These are phyloP conservation scores for Fusarium abutilonis DNA, from an alignment of 2,329 filamentous ascomycete genomes.

Conservation along the genomic window DNA sequence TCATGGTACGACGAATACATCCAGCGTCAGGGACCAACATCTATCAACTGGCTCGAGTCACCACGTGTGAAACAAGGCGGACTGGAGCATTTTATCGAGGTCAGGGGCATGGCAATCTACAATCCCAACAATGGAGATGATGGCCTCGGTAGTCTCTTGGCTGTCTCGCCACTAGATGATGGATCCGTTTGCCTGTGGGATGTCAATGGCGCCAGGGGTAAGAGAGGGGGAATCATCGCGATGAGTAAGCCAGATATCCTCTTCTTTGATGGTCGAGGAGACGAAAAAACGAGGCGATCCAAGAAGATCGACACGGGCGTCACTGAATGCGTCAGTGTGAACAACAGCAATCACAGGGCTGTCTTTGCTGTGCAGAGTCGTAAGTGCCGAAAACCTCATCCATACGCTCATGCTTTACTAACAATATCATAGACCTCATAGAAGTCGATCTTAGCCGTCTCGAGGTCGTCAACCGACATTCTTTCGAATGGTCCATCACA, in stretches of 20 bases:
- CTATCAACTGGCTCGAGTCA: constrained; percentile 79
- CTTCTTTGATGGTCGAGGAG: constrained; percentile 62
- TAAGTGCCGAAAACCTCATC: constrained; percentile 51
- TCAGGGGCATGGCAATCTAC: constrained; percentile 77
- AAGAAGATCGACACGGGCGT: constrained; percentile 77
- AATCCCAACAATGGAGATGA: constrained; percentile 62
- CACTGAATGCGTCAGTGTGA: constrained; percentile 84
- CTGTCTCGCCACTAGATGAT: constrained; percentile 83
- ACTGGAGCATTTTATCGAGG: constrained; percentile 66
- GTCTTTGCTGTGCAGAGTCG: constrained; percentile 83
- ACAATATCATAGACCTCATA: constrained; percentile 63
- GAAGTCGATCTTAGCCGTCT: constrained; percentile 84
- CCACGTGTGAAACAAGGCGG: constrained; percentile 58
- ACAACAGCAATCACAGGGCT: constrained; percentile 72
- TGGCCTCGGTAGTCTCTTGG: constrained; percentile 57
- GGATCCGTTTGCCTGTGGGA: constrained; percentile 92
- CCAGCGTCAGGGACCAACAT: constrained; percentile 79
- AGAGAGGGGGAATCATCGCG: constrained; percentile 70
- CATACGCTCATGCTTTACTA: not conserved
- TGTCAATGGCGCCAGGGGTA: constrained; percentile 64
- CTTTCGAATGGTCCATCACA: constrained; percentile 84
- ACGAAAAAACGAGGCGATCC: constrained; percentile 58
- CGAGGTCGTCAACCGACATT: constrained; percentile 72
- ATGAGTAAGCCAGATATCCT: constrained; percentile 75
- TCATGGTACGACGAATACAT: constrained; percentile 93